Evolutionary conservation across 768 basidiomycete species (phyloP), one percentile per base, ranked within the genome.

Genomic region (Boletus eberwhitei): DNA sequence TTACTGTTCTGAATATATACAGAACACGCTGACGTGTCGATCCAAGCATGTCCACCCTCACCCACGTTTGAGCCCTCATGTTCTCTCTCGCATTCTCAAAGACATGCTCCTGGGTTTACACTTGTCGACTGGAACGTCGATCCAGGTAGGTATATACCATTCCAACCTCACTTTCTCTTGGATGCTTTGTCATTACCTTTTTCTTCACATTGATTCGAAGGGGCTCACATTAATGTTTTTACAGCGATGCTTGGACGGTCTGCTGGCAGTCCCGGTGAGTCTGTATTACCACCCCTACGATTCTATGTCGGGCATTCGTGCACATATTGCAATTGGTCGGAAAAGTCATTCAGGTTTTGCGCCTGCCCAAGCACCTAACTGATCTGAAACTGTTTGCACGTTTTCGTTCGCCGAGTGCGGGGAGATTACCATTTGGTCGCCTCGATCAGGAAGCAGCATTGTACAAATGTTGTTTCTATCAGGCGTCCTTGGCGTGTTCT

Each of bases 21-120:
- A 69, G 66, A 51, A 31, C 55, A 55, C 19, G 44, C 41, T 14
- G 54, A 58, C 12, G 46, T 21, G 2, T 63, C 59, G 14, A 55
- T 48, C 14, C 65, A 64, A 48, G 54, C 55, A 22, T 52, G n/a
- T 35, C 21, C 22, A 13, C 35, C 54, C 34, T 43, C 45, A 8
- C 16, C 47, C 22, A 5, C 34, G 0, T 42, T 38, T 29, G 39
- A 42, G 19, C 6, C 36, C 4, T 48, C 52, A 7, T 50, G 35
- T 45, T 16, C 35, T 13, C 12, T 48, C 11, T 32, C 36, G 3
- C 1, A n/a, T n/a, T 26, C 53, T 44, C 37, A 32, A 37, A 9
- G 21, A 5, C n/a, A 34, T 21, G 14, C 22, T 0, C 52, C 43
- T 19, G 24, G 44, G n/a, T 42, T 65, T 16, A 31, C 17, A 0